phyloP scores from a whole-genome alignment of 1,284 basidiomycete genomes.

The Trichosporon asahii region DNA sequence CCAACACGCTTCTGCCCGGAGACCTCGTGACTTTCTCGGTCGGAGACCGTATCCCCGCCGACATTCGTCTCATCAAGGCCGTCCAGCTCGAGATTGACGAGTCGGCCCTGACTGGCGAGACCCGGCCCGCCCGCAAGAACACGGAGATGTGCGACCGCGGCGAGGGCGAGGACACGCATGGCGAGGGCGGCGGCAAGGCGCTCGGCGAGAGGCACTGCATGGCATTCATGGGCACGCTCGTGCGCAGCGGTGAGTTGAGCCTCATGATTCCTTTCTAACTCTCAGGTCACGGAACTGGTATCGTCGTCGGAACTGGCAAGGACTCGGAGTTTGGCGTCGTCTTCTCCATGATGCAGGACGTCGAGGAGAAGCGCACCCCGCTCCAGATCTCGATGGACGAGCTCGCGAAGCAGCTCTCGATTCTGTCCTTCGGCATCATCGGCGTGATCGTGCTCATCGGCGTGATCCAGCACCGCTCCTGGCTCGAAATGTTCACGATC shows the following conservation, averaged over 20 bases:
- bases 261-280: slow-evolving; percentile 16
- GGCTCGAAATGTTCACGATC: slow-evolving; percentile 98
- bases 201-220: slow-evolving; percentile 85
- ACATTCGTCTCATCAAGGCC: slow-evolving; percentile 74
- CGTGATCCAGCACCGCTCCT: slow-evolving; percentile 76
- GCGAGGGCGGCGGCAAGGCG: slow-evolving; percentile 60
- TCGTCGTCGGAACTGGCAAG: slow-evolving; percentile 85
- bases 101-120: slow-evolving; percentile 91
- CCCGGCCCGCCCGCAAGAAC: slow-evolving; percentile 71
- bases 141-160: slow-evolving; percentile 57
- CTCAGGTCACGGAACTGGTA: slow-evolving; percentile 73
- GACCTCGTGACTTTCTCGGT: slow-evolving; percentile 83
- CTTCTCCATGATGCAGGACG: slow-evolving; percentile 97
- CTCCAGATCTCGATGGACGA: slow-evolving; percentile 95
- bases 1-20: slow-evolving; percentile 91
- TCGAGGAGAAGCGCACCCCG: slow-evolving; percentile 89
- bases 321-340: slow-evolving; percentile 94
- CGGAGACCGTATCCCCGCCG: slow-evolving; percentile 90
- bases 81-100: slow-evolving; percentile 91
- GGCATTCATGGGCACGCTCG: slow-evolving; percentile 94
- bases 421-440: slow-evolving; percentile 87
- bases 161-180: slow-evolving; percentile 47
- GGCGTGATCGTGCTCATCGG: slow-evolving; percentile 91
- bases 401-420: slow-evolving; percentile 84
- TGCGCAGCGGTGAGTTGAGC: slow-evolving; percentile 74